A percentile compares a stretch with the other conserved stretches of the same genome.
phyloP scores from a whole-genome alignment of 352 stramenopile species.

The Phytophthora colocasiae region DNA sequence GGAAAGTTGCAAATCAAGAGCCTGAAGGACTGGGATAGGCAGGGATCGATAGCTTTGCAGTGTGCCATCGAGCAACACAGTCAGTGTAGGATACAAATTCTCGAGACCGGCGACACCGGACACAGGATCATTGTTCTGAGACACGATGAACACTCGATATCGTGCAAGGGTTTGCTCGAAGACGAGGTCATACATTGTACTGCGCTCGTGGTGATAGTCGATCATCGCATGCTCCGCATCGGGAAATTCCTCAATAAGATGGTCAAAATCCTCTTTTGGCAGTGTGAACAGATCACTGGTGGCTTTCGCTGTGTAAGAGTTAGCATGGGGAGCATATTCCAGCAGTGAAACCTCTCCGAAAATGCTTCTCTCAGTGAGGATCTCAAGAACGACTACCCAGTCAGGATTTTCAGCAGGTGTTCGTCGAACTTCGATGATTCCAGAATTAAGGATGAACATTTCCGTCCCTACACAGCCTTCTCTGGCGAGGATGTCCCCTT shows the following conservation, averaged over 20 bases:
- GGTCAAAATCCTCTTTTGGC: slow-evolving; percentile 83
- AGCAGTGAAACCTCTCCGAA: slow-evolving; percentile 78
- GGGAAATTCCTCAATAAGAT: slow-evolving; percentile 81
- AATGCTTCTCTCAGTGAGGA: slow-evolving; percentile 69
- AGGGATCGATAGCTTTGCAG: slow-evolving; percentile 69
- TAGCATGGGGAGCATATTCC: slow-evolving; percentile 78
- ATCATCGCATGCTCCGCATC: slow-evolving; percentile 70
- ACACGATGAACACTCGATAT: slow-evolving; percentile 69
- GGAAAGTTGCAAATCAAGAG: slow-evolving; percentile 72
- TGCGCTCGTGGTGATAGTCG: slow-evolving; percentile 68
- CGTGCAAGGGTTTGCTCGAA: slow-evolving; percentile 76
- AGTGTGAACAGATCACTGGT: slow-evolving; percentile 83
- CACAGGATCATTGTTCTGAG: slow-evolving; percentile 61
- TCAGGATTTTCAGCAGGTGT: slow-evolving; percentile 54
- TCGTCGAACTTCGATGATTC: slow-evolving; percentile 74
- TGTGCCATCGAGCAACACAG: slow-evolving; percentile 66
- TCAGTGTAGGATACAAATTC: slow-evolving; percentile 76
- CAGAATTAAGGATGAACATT: slow-evolving; percentile 86
- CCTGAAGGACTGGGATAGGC: slow-evolving; percentile 63
- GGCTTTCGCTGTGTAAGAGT: slow-evolving; percentile 76
- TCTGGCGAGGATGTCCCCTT: slow-evolving; percentile 67
- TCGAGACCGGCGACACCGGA: slow-evolving; percentile 63
- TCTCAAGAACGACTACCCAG: slow-evolving; percentile 80
- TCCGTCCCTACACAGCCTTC: slow-evolving; percentile 75
- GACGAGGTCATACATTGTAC: slow-evolving; percentile 67